Evolutionary conservation across 2,329 filamentous ascomycete genomes (phyloP).

Genomic region (Penicillium sp.): DNA sequence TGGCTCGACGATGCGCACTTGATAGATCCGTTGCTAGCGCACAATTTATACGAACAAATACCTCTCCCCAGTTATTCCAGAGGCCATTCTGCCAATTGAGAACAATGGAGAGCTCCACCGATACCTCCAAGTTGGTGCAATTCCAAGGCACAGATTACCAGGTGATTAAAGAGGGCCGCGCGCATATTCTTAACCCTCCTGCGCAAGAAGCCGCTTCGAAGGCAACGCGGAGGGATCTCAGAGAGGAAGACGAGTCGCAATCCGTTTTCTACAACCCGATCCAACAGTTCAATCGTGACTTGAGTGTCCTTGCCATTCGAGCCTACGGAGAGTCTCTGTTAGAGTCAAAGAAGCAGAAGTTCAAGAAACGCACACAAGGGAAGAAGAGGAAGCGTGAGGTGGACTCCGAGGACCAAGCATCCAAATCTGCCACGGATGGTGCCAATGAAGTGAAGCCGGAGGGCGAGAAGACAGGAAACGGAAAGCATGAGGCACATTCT

Average conservation of each 20-base stretch:
- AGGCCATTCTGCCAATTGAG: slow-evolving; percentile 7
- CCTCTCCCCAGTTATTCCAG: neutral
- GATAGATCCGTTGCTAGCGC: neutral
- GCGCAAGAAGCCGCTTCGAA: slow-evolving; percentile 43
- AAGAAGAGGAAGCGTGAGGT: slow-evolving; percentile 41
- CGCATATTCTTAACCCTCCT: slow-evolving; percentile 63
- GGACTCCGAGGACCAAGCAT: slow-evolving; percentile 18
- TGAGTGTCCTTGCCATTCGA: slow-evolving; percentile 89
- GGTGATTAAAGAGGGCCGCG: slow-evolving; percentile 65
- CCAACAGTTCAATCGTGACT: slow-evolving; percentile 95
- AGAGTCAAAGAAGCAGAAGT: slow-evolving; percentile 51
- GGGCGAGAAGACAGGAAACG: slow-evolving; percentile 8
- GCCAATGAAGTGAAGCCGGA: slow-evolving; percentile 20
- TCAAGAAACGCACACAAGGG: slow-evolving; percentile 34
- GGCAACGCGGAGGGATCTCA: slow-evolving; percentile 43
- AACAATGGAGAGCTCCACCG: slow-evolving; percentile 21
- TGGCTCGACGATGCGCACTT: slow-evolving; percentile 12
- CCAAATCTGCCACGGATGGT: slow-evolving; percentile 8
- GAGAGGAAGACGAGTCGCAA: slow-evolving; percentile 63
- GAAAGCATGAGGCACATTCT: slow-evolving; percentile 13
- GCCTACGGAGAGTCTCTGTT: slow-evolving; percentile 72
- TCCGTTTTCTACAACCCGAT: slow-evolving; percentile 97
- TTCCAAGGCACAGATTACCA: slow-evolving; percentile 56
- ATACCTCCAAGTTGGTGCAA: slow-evolving; percentile 29
- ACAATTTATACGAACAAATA: neutral